Base-by-base conservation (phyloP, 2,329 filamentous ascomycete genomes). In the Sporothrix phasma region DNA sequence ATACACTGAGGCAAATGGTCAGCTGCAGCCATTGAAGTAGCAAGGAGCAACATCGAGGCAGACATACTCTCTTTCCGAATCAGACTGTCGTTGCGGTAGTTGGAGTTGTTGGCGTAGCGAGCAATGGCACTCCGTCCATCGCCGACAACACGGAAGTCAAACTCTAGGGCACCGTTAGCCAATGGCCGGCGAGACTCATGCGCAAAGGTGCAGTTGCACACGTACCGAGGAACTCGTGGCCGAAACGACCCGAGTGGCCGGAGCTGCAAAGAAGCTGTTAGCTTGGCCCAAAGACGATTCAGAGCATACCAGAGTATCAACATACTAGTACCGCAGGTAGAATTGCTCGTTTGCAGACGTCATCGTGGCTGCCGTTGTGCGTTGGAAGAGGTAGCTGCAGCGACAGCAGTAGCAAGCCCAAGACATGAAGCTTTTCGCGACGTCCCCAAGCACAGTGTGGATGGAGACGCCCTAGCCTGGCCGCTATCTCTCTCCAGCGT, bases 61-160 rank as follows among this genome's bases (percentile, higher is more conserved):
- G n/a, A 63, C 92, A 70, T 81, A 97, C 94, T 99, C 81, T 99
- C 94, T 92, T 99, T 99, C 69, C 94, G 89, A 73, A 99, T 99
- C 70, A 99, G 80, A 68, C 92, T 97, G 75, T 99, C 94, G 77
- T 99, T 99, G 73, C 94, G 88, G 79, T 99, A 99, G 78, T 99
- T 99, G 65, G 93, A 97, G 77, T 99, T 99, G 82, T 99, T 99
- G 68, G 94, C 94, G 78, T 99, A 99, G 77, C 94, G 88, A 37
- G 93, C 92, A 61, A 94, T 90, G 7, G 94, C 94, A 74, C 92
- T 97, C 67, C 90, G 86, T 61, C 94, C 94, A 74, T 99, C 94
- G 63, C 91, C 91, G 53, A 97, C 84, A 26, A 92, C 90, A 64
- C 93, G 85, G 72, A 99, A 94, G 75, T 99, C 94, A 75, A 99